Percentiles rank a stretch among this genome's conserved stretches.
These are phyloP conservation scores for Piedraia hortae DNA, from an alignment of 2,329 filamentous ascomycete species.

Conservation along the genomic window DNA sequence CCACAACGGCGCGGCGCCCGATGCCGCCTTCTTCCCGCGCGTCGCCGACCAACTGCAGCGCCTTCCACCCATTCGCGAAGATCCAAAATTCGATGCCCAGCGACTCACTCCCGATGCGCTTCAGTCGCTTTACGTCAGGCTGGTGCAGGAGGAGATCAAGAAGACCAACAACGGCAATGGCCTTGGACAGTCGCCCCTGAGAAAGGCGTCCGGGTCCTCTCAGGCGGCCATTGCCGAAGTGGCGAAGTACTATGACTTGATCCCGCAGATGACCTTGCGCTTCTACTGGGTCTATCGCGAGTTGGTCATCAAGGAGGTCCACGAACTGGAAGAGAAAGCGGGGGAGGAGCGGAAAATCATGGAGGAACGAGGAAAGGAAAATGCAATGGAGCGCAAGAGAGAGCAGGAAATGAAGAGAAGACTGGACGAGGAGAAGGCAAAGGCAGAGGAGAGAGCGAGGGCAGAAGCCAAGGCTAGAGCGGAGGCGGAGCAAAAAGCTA, in stretches of 20 bases:
- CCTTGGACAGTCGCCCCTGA: conserved; percentile 34
- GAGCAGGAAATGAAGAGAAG: too few species aligned
- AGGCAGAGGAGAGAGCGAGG: too few species aligned
- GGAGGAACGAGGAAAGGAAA: conserved; percentile 35
- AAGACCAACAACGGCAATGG: conserved; percentile 13
- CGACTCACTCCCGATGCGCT: conserved; percentile 54
- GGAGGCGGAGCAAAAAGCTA: too few species aligned
- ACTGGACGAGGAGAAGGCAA: too few species aligned
- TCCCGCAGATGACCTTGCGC: conserved; percentile 42
- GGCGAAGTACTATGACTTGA: conserved; percentile 34
- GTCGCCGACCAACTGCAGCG: conserved; percentile 50
- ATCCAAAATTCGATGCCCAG: conserved; percentile 41
- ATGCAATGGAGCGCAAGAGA: conserved; percentile 20
- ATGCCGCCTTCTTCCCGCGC: conserved; percentile 27
- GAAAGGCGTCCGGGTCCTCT: conserved; percentile 41
- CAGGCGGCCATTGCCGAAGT: conserved; percentile 38
- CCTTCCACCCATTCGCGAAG: conserved; percentile 44
- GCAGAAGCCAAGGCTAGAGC: too few species aligned
- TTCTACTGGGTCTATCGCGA: conserved; percentile 52
- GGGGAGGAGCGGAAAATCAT: conserved; percentile 37
- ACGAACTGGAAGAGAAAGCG: conserved; percentile 40
- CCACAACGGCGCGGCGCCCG: conserved; percentile 34
- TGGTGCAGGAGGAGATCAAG: conserved; percentile 47
- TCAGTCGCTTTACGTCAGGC: conserved; percentile 46
- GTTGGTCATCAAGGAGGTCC: conserved; percentile 39